These are phyloP conservation scores for Nitzschia putrida DNA, from an alignment of 108 stramenopile genomes.

Conservation along the genomic window DNA sequence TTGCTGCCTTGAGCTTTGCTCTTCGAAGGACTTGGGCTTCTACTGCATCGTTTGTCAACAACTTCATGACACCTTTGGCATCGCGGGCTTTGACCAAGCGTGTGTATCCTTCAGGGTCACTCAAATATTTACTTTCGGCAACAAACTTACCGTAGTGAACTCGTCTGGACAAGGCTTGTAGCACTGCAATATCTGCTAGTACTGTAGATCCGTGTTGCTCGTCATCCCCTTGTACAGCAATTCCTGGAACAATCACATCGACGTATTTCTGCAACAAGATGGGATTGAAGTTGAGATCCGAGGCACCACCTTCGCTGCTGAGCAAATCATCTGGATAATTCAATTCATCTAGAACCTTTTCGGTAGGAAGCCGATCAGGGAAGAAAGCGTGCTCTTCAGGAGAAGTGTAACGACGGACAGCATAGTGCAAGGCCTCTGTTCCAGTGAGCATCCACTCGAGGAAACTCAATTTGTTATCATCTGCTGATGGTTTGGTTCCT, in stretches of 20 bases:
- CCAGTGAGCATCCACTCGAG: conserved; percentile 94
- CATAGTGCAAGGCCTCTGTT: conserved; percentile 92
- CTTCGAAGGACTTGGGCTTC: conserved; percentile 92
- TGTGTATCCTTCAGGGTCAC: conserved; percentile 86
- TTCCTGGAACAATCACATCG: conserved; percentile 76
- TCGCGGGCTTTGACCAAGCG: conserved; percentile 88
- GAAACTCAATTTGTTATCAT: conserved; percentile 65
- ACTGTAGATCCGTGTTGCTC: conserved; percentile 95
- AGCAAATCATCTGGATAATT: conserved; percentile 79
- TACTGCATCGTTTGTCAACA: conserved; percentile 94
- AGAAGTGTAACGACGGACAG: conserved; percentile 95
- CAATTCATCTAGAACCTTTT: conserved; percentile 74
- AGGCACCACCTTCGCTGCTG: conserved; percentile 60
- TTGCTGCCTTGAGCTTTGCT: conserved; percentile 88
- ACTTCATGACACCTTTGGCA: conserved; percentile 90
- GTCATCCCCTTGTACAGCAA: conserved; percentile 86
- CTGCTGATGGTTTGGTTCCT: conserved; percentile 32
- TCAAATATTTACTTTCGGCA: conserved; percentile 93
- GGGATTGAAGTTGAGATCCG: conserved; percentile 87
- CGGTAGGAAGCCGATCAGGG: conserved; percentile 75
- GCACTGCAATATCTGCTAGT: conserved; percentile 82
- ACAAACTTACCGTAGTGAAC: conserved; percentile 99
- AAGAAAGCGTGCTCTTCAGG: conserved; percentile 97
- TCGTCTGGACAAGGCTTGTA: conserved; percentile 90
- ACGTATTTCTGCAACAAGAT: conserved; percentile 83